phyloP scores from a whole-genome alignment of 306 rosid species.

The Vachellia collinsii region DNA sequence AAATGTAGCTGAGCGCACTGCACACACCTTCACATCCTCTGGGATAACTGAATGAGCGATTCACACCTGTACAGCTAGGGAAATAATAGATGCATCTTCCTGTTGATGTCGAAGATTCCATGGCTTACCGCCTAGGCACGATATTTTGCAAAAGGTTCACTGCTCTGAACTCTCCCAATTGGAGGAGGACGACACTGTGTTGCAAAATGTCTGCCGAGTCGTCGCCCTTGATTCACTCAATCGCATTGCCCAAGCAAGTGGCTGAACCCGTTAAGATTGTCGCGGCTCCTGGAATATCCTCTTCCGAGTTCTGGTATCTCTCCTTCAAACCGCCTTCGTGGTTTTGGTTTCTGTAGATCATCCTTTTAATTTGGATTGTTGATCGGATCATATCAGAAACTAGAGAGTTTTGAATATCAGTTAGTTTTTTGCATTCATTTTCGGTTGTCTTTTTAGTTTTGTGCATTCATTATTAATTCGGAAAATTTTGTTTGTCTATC shows the following conservation, averaged over 20 bases:
- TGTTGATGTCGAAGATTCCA: conserved; percentile 21
- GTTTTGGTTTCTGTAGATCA: not conserved
- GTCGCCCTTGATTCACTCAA: conserved; percentile 50
- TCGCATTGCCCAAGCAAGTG: conserved; percentile 59
- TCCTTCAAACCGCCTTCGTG: not conserved
- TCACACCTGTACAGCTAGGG: not conserved
- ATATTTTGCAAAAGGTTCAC: conserved; percentile 34
- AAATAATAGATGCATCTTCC: not conserved
- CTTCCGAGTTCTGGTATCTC: conserved; percentile 68
- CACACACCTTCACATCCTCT: too few relatives aligned
- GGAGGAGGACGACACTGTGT: conserved; percentile 31
- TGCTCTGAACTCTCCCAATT: conserved; percentile 16
- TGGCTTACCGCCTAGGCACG: conserved; percentile 34
- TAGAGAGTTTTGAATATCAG: not conserved
- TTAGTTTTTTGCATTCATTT: conserved; percentile 15
- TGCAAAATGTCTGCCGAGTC: conserved; percentile 72
- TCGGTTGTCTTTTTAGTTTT: not conserved
- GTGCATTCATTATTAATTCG: not conserved
- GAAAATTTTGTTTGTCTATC: not conserved
- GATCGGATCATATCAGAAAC: not conserved
- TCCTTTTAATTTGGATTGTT: not conserved
- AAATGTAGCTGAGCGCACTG: too few relatives aligned
- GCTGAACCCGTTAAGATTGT: conserved; percentile 67
- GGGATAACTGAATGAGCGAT: not conserved
- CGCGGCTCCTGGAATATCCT: conserved; percentile 76